These are phyloP conservation scores for Eucalyptus erythrocorys DNA, from an alignment of 345 rosid genomes.

Conservation along the genomic window DNA sequence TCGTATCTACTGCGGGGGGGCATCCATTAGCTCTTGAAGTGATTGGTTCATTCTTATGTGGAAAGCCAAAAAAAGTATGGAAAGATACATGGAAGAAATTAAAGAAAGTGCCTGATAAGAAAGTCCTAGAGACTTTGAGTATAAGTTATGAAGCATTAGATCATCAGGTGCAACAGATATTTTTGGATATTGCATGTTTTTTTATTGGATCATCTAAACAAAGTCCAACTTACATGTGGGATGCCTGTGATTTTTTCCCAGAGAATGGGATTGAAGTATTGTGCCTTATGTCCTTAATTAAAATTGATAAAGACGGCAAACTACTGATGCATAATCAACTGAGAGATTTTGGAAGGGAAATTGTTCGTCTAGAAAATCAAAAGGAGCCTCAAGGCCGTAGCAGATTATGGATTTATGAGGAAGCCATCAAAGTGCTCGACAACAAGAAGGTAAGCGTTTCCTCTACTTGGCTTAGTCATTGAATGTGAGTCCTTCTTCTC, in stretches of 20 bases:
- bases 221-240: background rate
- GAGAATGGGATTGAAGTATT: background rate
- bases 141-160: background rate
- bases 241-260: background rate
- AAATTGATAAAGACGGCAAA: background rate
- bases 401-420: background rate
- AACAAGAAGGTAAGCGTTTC: background rate
- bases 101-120: background rate
- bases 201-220: background rate
- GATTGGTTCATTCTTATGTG: background rate
- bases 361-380: background rate
- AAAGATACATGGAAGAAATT: background rate
- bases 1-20: background rate
- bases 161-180: background rate
- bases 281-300: background rate
- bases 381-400: background rate
- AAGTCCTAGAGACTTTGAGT: background rate
- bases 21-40: background rate
- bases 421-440: background rate
- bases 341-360: background rate
- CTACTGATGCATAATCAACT: background rate
- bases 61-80: background rate
- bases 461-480: background rate
- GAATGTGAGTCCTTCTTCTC: background rate
- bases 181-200: background rate